Base-by-base conservation (phyloP, 495 filamentous ascomycete species). In the Penicillium pulvis region DNA sequence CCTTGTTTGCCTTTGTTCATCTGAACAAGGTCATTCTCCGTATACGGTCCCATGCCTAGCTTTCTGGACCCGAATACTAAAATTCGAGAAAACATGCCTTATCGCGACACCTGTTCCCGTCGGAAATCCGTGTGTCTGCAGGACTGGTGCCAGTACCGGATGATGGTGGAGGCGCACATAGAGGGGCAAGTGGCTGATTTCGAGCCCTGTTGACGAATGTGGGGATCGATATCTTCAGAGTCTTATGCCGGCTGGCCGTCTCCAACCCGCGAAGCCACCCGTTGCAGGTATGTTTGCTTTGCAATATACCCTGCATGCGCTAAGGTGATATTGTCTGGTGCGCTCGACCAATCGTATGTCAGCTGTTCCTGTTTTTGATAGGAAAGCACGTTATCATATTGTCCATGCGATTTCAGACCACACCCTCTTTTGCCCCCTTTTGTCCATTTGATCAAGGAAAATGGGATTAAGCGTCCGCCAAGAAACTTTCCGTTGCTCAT, bases 61-160 rank as follows among this genome's bases (percentile, higher is more conserved):
- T 42, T 28, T 12, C 39, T 23, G 11, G 51, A 41, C 24, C 23
- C 2, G 44, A 26, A 17, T 54, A 19, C 28, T 49, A 8, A 43
- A 49, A n/a, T 24, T 23, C 46, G 23, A 56, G 16, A 35, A 11
- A n/a, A 6, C 39, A 41, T 14, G 10, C 19, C 45, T 58, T 58
- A 62, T 57, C 54, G 36, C 50, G 45, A 43, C 36, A 2, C 16
- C 7, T 26, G 19, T 16, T 35, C 19, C 59, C 59, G 59, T 58
- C 59, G 59, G 59, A 39, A 39, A 39, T 58, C 55, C 59, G 58
- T 24, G 30, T 43, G 4, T 54, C 35, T 42, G 36, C 39, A 54
- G 23, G 51, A 39, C 24, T 11, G 39, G 2, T 44, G 26, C n/a
- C n/a, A 17, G 9, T 30, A n/a, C 35, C 7, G 23, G 36, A 36